These are phyloP conservation scores for Podila horticola DNA, from an alignment of 192 early-diverging fungal genomes.

Conservation along the genomic window DNA sequence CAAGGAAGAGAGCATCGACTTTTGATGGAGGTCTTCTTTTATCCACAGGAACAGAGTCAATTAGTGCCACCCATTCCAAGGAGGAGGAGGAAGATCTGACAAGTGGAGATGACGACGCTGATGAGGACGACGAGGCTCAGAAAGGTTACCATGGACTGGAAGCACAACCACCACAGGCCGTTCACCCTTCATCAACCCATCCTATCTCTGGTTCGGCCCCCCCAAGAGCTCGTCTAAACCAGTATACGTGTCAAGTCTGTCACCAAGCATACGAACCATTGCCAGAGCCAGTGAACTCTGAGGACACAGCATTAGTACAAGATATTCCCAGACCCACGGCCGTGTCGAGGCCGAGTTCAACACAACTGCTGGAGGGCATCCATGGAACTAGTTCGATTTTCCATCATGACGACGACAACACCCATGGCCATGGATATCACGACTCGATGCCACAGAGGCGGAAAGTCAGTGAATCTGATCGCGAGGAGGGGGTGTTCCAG, in stretches of 20 bases:
- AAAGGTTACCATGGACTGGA: background rate
- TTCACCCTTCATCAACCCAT: background rate
- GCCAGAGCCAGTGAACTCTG: background rate
- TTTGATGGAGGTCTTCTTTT: slow-evolving; percentile 47
- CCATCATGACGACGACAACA: slow-evolving; percentile 1
- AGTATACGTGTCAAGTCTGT: slow-evolving; percentile 17
- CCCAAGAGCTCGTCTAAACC: background rate
- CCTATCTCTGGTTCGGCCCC: no score
- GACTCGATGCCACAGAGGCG: background rate
- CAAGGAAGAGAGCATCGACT: slow-evolving; percentile 46
- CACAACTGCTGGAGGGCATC: slow-evolving; percentile 1
- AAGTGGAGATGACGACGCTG: slow-evolving; percentile 27
- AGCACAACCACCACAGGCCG: background rate
- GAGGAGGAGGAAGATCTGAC: slow-evolving; percentile 39
- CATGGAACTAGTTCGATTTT: background rate
- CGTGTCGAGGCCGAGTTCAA: background rate
- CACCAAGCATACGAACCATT: slow-evolving; percentile 1
- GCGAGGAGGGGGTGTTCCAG: slow-evolving; percentile 49
- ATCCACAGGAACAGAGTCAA: slow-evolving; percentile 1
- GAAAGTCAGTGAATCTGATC: slow-evolving; percentile 21
- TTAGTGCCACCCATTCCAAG: slow-evolving; percentile 1
- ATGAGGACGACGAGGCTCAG: background rate
- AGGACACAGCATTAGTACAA: slow-evolving; percentile 9
- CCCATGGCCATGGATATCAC: background rate
- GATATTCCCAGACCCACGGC: background rate